These are phyloP conservation scores for Pseudogymnoascus sp. DNA, from an alignment of 2,329 filamentous ascomycete genomes.

Conservation along the genomic window DNA sequence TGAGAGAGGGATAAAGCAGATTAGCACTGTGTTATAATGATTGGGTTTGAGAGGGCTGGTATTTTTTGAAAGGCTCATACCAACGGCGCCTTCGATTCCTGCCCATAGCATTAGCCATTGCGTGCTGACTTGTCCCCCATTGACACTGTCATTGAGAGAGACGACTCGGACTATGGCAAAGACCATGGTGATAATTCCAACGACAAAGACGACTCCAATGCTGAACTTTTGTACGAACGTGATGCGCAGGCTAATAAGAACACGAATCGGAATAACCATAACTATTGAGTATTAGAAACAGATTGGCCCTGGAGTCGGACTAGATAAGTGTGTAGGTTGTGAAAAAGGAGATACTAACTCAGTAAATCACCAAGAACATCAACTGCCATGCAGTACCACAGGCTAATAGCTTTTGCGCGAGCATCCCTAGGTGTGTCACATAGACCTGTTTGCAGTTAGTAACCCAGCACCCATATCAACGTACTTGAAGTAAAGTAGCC, in stretches of 20 bases:
- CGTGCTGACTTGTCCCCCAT: slow-evolving; percentile 15
- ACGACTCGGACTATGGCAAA: slow-evolving; percentile 17
- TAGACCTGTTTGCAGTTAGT: background rate
- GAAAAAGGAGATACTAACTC: slow-evolving; percentile 12
- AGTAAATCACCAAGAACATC: slow-evolving; percentile 18
- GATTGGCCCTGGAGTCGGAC: background rate
- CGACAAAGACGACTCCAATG: slow-evolving; percentile 16
- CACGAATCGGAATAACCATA: slow-evolving; percentile 17
- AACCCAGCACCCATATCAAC: background rate
- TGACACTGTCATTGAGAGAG: slow-evolving; percentile 14
- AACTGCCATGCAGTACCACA: slow-evolving; percentile 17
- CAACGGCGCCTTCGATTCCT: slow-evolving; percentile 15
- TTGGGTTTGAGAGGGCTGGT: background rate
- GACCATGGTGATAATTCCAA: slow-evolving; percentile 20
- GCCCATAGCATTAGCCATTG: slow-evolving; percentile 18
- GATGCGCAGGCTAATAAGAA: slow-evolving; percentile 16
- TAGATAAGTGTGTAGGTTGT: background rate
- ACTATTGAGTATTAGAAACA: slow-evolving; percentile 12
- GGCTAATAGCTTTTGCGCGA: slow-evolving; percentile 16
- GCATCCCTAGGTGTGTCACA: slow-evolving; percentile 14
- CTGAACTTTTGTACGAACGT: slow-evolving; percentile 14
- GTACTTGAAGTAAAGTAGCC: background rate
- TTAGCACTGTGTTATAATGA: background rate
- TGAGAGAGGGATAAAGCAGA: background rate
- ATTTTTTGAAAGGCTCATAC: slow-evolving; percentile 7